phyloP scores from a whole-genome alignment of 441 rosid species.

The Hura crepitans region DNA sequence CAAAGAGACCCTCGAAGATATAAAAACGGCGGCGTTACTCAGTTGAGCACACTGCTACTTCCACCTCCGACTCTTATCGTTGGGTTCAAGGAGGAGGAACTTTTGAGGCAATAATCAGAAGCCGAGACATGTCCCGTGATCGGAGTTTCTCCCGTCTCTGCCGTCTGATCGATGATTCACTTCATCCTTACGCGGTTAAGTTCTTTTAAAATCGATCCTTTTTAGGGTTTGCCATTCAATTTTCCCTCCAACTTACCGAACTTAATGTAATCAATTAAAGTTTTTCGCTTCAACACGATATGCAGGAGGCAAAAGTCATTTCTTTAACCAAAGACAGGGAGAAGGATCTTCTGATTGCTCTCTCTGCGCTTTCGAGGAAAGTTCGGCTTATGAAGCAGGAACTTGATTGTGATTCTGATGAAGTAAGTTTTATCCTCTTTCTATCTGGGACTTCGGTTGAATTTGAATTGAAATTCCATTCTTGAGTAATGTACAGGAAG shows the following conservation, averaged over 20 bases:
- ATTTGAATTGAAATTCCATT: background rate
- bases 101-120: background rate
- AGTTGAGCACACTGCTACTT: background rate
- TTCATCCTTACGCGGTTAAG: conserved; percentile 39
- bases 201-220: background rate
- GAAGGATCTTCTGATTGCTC: conserved; percentile 45
- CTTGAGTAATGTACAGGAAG: conserved; percentile 23
- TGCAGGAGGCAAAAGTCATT: conserved; percentile 33
- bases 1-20: background rate
- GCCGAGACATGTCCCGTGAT: conserved; percentile 32
- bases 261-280: background rate
- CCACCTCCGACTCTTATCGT: background rate
- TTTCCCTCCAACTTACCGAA: background rate
- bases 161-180: conserved; percentile 42
- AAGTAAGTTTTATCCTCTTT: conserved; percentile 19
- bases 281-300: background rate
- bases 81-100: background rate
- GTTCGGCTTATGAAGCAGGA: conserved; percentile 41
- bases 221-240: conserved; percentile 3
- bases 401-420: conserved; percentile 25
- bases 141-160: conserved; percentile 32
- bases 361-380: conserved; percentile 53
- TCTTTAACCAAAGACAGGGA: conserved; percentile 37
- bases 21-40: background rate
- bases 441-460: background rate